phyloP scores from a whole-genome alignment of 202 grass and related monocot genomes.

The Brachypodium distachyon region DNA sequence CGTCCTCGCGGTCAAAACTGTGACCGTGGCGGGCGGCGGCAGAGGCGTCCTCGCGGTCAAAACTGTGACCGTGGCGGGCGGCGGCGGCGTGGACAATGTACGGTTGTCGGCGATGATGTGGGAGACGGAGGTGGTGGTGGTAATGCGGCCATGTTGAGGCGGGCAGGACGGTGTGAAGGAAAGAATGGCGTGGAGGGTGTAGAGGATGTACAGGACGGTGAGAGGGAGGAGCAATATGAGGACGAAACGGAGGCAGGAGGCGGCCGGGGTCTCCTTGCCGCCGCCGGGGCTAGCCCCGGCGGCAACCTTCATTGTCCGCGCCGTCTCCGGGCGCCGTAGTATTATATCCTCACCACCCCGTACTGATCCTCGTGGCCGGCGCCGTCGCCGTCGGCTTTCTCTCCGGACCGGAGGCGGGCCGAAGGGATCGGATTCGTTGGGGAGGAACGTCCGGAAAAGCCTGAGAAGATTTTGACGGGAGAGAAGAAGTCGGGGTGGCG shows the following conservation, averaged over 20 bases:
- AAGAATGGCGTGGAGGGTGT: slow-evolving; percentile 30
- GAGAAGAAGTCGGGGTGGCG: not conserved
- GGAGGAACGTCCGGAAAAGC: too few relatives aligned
- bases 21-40: not conserved
- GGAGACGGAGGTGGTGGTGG: not conserved
- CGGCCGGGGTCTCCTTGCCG: slow-evolving; percentile 23
- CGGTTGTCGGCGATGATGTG: not conserved
- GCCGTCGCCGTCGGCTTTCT: not conserved
- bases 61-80: not conserved
- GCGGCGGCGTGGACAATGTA: not conserved
- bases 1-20: not conserved
- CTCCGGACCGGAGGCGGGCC: not conserved
- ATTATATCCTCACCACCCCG: not conserved
- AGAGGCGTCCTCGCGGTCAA: not conserved
- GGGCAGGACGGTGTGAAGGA: not conserved
- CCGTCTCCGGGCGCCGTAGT: not conserved
- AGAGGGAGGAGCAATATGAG: slow-evolving; percentile 24
- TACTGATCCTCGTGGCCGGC: not conserved
- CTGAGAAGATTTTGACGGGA: not conserved
- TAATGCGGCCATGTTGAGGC: not conserved
- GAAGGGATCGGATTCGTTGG: not conserved
- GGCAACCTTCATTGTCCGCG: slow-evolving; percentile 13
- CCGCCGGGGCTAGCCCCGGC: not conserved
- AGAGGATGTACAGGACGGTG: slow-evolving; percentile 41
- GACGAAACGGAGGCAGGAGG: slow-evolving; percentile 19